These are phyloP conservation scores for Agaricus sinodeliciosus DNA, from an alignment of 768 basidiomycete species.

Conservation along the genomic window DNA sequence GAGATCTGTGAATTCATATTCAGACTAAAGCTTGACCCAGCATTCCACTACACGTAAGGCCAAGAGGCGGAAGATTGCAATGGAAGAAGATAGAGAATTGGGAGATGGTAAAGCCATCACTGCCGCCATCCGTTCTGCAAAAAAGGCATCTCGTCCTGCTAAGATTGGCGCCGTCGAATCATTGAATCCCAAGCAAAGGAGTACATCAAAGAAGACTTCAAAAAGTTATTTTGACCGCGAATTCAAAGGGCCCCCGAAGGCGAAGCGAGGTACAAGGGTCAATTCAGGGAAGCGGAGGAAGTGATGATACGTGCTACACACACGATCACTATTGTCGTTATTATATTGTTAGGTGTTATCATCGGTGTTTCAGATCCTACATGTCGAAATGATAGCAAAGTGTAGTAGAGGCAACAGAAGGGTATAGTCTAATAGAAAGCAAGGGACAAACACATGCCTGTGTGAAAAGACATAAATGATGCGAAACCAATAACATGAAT, in stretches of 20 bases:
- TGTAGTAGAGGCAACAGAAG: neutral
- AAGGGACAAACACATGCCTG: neutral
- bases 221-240: conserved; percentile 53
- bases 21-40: conserved; percentile 72
- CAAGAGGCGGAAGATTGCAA: conserved; percentile 83
- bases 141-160: conserved; percentile 64
- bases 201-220: conserved; percentile 23
- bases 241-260: conserved; percentile 3
- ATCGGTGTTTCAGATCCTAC: neutral
- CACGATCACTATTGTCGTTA: neutral
- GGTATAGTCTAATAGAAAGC: neutral
- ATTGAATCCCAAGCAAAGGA: conserved; percentile 24
- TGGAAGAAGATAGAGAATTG: conserved; percentile 68
- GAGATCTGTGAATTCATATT: conserved; percentile 3
- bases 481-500: neutral
- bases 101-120: conserved; percentile 48
- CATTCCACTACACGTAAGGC: conserved; percentile 79
- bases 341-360: neutral
- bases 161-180: conserved; percentile 59
- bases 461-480: neutral
- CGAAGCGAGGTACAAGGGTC: neutral
- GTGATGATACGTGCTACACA: neutral
- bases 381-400: neutral
- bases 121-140: conserved; percentile 82
- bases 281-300: neutral